These are phyloP conservation scores for Lentinula novae-zelandiae DNA, from an alignment of 1,284 basidiomycete genomes.

Conservation along the genomic window DNA sequence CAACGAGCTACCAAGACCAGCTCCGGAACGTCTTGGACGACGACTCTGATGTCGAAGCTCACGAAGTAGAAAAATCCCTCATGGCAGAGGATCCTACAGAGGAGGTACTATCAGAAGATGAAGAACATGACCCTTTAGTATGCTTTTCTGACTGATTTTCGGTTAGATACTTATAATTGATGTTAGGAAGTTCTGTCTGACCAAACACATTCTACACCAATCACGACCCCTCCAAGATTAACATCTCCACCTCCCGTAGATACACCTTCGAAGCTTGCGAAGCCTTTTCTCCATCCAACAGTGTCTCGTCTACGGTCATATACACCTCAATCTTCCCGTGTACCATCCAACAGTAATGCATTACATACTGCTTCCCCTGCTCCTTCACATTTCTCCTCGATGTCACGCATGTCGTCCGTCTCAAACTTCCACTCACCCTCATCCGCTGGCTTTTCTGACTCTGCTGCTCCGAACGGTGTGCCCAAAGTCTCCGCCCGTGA, in stretches of 20 bases:
- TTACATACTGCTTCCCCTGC: slow-evolving; percentile 46
- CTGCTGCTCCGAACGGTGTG: slow-evolving; percentile 20
- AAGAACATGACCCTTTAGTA: slow-evolving; percentile 40
- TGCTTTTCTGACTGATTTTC: slow-evolving; percentile 2
- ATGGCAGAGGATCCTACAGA: slow-evolving; percentile 29
- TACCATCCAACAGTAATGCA: slow-evolving; percentile 44
- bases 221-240: slow-evolving; percentile 30
- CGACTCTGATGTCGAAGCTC: slow-evolving; percentile 42
- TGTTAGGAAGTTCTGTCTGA: slow-evolving; percentile 20
- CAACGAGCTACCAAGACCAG: slow-evolving; percentile 56
- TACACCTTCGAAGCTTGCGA: slow-evolving; percentile 31
- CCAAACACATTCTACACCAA: slow-evolving; percentile 38
- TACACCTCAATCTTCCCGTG: slow-evolving; percentile 49
- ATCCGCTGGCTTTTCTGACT: slow-evolving; percentile 19
- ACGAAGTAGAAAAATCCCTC: slow-evolving; percentile 40
- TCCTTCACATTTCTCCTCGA: slow-evolving; percentile 65
- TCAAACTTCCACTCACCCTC: slow-evolving; percentile 45
- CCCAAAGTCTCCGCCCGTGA: slow-evolving; percentile 39
- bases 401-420: slow-evolving; percentile 65
- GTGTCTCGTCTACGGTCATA: slow-evolving; percentile 81
- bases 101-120: slow-evolving; percentile 26
- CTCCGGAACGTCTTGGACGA: slow-evolving; percentile 70
- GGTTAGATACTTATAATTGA: slow-evolving; percentile 1
- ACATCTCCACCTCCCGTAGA: slow-evolving; percentile 23
- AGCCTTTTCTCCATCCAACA: slow-evolving; percentile 68